Evolutionary conservation across 768 basidiomycete genomes (phyloP), one percentile per base, ranked within the genome.

Genomic region (Daedaleopsis sinensis): DNA sequence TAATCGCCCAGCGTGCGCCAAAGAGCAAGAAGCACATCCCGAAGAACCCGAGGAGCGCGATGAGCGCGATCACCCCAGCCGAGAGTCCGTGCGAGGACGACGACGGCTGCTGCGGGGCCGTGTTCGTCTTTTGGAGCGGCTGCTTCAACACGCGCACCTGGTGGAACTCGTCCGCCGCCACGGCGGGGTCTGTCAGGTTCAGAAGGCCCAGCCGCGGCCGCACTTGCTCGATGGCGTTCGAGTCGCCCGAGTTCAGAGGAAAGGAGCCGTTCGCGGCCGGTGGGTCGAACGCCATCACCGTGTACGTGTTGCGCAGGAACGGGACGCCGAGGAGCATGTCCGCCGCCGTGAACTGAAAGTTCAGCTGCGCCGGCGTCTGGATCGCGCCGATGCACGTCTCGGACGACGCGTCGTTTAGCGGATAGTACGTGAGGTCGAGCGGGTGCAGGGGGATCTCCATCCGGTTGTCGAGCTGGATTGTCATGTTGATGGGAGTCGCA

Each of bases 311-410:
- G 12, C 89, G 81, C 67, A 93, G 75, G 70, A 93, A 93, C 0
- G 91, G 86, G 0, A 91, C 88, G 43, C 90, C 91, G 42, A 93
- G 84, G 59, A 93, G 78, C 75, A 93, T 86, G 71, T 93, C 91
- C 0, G 83, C 86, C 18, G 84, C 74, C 15, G 62, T 66, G 4
- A 76, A 72, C 16, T 65, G 58, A 0, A 78, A 65, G 2, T 67
- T 69, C 48, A 90, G 79, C 15, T 73, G 65, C 11, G 82, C 80
- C 16, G 79, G 81, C 24, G 83, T 70, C 67, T 92, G 90, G 64
- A 93, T 89, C 49, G 90, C 73, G 18, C 91, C 91, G 1, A 82
- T 73, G 74, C 91, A 93, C 65, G 65, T 71, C 7, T 76, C 71
- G 7, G 83, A 74, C 11, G 71, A 67, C 24, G 82, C 78, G 57